Base-by-base conservation (phyloP, 345 rosid genomes). In the Gossypium turneri region DNA sequence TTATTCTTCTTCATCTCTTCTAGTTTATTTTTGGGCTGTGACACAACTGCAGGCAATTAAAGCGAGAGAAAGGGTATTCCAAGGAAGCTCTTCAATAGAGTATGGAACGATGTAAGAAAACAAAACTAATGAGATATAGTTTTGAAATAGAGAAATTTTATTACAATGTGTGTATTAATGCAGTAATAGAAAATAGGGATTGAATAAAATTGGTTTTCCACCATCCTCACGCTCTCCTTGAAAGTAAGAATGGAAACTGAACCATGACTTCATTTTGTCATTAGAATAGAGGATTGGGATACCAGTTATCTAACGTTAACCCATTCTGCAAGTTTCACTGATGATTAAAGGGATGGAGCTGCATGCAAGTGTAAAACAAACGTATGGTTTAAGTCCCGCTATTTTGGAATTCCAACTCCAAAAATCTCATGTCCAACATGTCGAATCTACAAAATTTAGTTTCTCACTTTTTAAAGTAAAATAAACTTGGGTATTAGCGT, bases 51-150 rank as follows among this genome's bases (percentile, higher is more conserved):
- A 88, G 91, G 86, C 85, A 58, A 76, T 8, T 19, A 67, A 74
- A 60, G 82, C 89, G 48, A 81, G 86, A 75, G 76, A 83, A 34
- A 81, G 89, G 70, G 34, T 81, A 20, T 81, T 81, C 43, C 78
- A 68, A n/a, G 64, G 79, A 78, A 78, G 67, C n/a, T 48, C 77
- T 12, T 20, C 51, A 51, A 15, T 22, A 41, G 75, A 77, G 19
- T 51, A 77, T 34, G 65, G 1, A 25, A 13, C 38, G 17, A 59
- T 44, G 20, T 41, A 53, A 66, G 64, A 13, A 50, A 19, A 15
- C 12, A 50, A 12, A 68, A 50, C 10, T n/a, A 41, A 38, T 38
- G 48, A n/a, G 25, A 13, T 27, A n/a, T n/a, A 41, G 22, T n/a
- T 63, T 64, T 41, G 47, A 5, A 64, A 63, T 12, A 34, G 48